Evolutionary conservation across 495 filamentous ascomycete genomes (phyloP).

Genomic region (Penicillium chermesinum): DNA sequence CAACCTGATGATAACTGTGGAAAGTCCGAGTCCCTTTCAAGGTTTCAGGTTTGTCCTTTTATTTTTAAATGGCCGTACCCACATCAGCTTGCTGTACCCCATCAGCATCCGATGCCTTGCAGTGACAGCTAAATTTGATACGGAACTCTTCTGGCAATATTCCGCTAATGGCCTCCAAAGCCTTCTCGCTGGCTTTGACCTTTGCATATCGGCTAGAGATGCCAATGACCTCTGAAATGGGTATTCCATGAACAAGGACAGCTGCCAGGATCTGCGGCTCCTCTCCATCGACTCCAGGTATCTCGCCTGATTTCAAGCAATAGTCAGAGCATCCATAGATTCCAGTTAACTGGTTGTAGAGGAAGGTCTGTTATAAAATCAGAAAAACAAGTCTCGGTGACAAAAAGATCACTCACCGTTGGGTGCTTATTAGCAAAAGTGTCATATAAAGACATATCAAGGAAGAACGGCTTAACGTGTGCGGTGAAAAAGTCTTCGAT

Average conservation of each 20-base stretch:
- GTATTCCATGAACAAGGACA: constrained; percentile 68
- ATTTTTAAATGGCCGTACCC: constrained; percentile 36
- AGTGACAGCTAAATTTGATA: constrained; percentile 57
- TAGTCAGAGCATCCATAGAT: constrained; percentile 52
- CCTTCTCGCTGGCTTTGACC: constrained; percentile 64
- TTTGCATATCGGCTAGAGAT: constrained; percentile 67
- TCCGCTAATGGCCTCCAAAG: constrained; percentile 52
- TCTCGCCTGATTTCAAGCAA: constrained; percentile 48
- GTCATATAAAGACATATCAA: constrained; percentile 86
- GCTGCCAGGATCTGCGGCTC: constrained; percentile 57
- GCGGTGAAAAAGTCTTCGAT: constrained; percentile 72
- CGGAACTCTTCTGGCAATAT: constrained; percentile 57
- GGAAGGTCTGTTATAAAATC: constrained; percentile 38
- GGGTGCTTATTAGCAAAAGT: constrained; percentile 87
- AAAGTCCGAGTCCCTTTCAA: no score
- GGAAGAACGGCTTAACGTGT: constrained; percentile 72
- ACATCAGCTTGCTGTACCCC: constrained; percentile 17
- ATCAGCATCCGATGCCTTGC: constrained; percentile 25
- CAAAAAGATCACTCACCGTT: constrained; percentile 38
- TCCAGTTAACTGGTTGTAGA: constrained; percentile 46
- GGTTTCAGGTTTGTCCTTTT: no score
- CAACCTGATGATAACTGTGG: no score
- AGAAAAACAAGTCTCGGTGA: constrained; percentile 34
- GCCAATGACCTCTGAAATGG: constrained; percentile 57
- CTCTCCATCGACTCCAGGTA: constrained; percentile 40